Base-by-base conservation (phyloP, 2,329 filamentous ascomycete species). In the Emydomyces testavorans region DNA sequence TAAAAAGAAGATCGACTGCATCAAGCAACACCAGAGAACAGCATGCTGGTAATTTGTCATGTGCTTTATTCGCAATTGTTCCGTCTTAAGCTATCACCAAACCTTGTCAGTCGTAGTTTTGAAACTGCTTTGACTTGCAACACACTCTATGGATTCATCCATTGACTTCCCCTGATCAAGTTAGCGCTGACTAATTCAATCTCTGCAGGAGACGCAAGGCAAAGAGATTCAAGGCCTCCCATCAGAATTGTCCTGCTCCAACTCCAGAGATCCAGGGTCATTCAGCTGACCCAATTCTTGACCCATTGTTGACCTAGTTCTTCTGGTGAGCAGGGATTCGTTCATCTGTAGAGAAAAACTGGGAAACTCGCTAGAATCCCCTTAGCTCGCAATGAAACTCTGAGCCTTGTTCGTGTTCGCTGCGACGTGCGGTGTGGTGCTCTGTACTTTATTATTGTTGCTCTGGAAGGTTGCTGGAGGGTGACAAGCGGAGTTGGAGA, bases 171-270 rank as follows among this genome's bases (percentile, higher is more conserved):
- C 42, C 32, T 18, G 13, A 29, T 15, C 29, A 15, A 23, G 20
- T 34, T 35, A 23, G n/a, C 4, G 28, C 42, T 45, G 18, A 36
- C 41, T 32, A 43, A 34, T 23, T 10, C 13, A 28, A 18, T 10
- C 3, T 8, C 3, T 23, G 40, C 40, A 43, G 28, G 11, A 20
- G 18, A 18, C 32, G 13, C 21, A 16, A 43, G 40, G 40, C 40
- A 43, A 29, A 43, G 40, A 34, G n/a, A 32, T 43, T 43, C 40
- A 15, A 43, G 29, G 40, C 18, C 40, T 24, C 42, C 42, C 37
- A 45, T 45, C 42, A 37, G 21, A 28, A 21, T 8, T 4, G 2
- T 2, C 8, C 15, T 11, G 26, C 31, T 11, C 42, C 42, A 32
- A 16, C 31, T 11, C n/a, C 20, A 18, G 32, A 35, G 18, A 4